Percentiles rank a stretch among this genome's conserved stretches.
Evolutionary conservation across 768 basidiomycete species (phyloP).

Genomic region (Trametes villosa): DNA sequence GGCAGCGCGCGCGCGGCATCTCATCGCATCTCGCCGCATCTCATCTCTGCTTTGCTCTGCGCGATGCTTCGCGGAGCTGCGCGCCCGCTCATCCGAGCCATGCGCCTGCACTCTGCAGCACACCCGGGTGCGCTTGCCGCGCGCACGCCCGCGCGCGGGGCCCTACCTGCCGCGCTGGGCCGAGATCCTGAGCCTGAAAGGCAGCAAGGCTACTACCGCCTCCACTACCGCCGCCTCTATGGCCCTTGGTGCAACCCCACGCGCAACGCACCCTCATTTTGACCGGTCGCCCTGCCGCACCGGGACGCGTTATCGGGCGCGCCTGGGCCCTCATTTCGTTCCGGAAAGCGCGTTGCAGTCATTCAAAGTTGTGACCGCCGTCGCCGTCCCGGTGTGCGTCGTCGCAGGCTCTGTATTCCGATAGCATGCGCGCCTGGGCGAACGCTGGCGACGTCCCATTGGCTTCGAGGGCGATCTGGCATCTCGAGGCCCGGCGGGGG

Average conservation of each 20-base stretch:
- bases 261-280: not conserved
- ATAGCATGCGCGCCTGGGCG: not conserved
- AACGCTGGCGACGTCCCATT: not conserved
- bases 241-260: not conserved
- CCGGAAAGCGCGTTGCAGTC: constrained; percentile 1
- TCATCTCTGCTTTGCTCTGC: constrained; percentile 5
- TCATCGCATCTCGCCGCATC: constrained; percentile 1
- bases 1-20: not conserved
- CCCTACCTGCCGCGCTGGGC: not conserved
- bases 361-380: not conserved
- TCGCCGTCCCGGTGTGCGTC: not conserved
- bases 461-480: not conserved
- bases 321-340: constrained; percentile 1
- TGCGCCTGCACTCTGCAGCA: not conserved
- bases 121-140: not conserved
- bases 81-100: constrained; percentile 9
- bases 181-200: not conserved
- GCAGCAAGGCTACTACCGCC: not conserved
- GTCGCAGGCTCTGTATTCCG: not conserved
- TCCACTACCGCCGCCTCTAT: not conserved
- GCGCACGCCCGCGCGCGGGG: not conserved
- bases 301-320: constrained; percentile 6
- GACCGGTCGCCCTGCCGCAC: constrained; percentile 1
- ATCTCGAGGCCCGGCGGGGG: not conserved
- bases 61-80: constrained; percentile 16